Base-by-base conservation (phyloP, 768 basidiomycete species). In the Ephemerocybe angulata region DNA sequence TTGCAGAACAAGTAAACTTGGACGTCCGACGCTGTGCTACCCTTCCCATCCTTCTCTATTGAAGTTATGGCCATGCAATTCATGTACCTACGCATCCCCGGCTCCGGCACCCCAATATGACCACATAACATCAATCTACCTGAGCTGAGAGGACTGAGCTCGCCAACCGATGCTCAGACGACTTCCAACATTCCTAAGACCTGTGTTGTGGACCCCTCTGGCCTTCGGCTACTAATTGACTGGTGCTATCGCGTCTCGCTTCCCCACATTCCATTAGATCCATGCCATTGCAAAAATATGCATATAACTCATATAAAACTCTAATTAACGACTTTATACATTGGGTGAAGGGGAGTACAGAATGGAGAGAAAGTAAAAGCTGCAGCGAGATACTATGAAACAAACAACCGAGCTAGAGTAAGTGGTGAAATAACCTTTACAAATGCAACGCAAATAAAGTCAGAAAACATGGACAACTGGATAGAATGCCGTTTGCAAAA, bases 401-500 rank as follows among this genome's bases (percentile, higher is more conserved):
- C 83, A 84, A 81, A 83, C 81, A 78, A 78, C 73, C 74, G 74
- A 76, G 72, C 75, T 75, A 73, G 74, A 72, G 67, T 70, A 71
- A 70, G 71, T 75, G 74, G 67, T 66, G 69, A 66, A 66, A 76
- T 79, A 80, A 78, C 75, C 78, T 77, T 76, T 82, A 82, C 80
- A 83, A 81, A 77, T 81, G 79, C 63, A 67, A 73, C 73, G 73
- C 53, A 53, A 75, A 73, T 67, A 68, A 69, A 68, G 67, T 70
- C 68, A 68, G 73, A 76, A 76, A 76, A 72, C 73, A 80, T 65
- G 70, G 72, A 73, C 72, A 75, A 76, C 77, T 73, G 71, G 68
- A 73, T 73, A 74, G 76, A 79, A 80, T 83, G 82, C 81, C 75
- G 74, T 75, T 74, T 76, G 79, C 80, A 82, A 75, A 81, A 82